phyloP scores from a whole-genome alignment of 1,139 yeast species.

The Diutina mesorugosa region DNA sequence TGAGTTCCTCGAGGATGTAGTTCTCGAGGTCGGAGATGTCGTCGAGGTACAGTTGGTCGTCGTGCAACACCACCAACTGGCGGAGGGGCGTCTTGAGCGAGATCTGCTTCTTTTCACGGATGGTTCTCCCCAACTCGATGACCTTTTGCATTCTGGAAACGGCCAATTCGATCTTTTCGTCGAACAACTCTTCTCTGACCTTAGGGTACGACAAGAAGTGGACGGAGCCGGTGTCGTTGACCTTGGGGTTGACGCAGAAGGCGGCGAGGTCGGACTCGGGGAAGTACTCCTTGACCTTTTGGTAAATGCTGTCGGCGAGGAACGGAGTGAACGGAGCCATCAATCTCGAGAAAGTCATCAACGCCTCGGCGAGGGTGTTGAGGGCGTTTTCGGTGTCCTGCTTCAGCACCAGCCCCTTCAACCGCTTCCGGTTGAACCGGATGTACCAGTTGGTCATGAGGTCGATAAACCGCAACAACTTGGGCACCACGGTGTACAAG shows the following conservation, averaged over 20 bases:
- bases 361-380: slow-evolving; percentile 82
- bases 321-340: slow-evolving; percentile 99
- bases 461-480: slow-evolving; percentile 75
- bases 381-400: slow-evolving; percentile 79
- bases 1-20: slow-evolving; percentile 83
- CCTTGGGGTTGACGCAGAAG: slow-evolving; percentile 23
- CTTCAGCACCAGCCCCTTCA: slow-evolving; percentile 84
- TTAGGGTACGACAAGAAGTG: slow-evolving; percentile 87
- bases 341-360: slow-evolving; percentile 79
- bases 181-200: slow-evolving; percentile 73
- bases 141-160: slow-evolving; percentile 95
- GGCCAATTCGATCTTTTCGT: slow-evolving; percentile 66
- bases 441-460: slow-evolving; percentile 98
- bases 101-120: slow-evolving; percentile 90
- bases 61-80: slow-evolving; percentile 74
- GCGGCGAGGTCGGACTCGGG: slow-evolving; percentile 37
- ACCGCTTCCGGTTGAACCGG: slow-evolving; percentile 94
- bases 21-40: slow-evolving; percentile 70
- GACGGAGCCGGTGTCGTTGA: slow-evolving; percentile 60
- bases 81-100: slow-evolving; percentile 92
- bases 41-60: slow-evolving; percentile 57
- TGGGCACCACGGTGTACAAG: slow-evolving; percentile 92
- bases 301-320: slow-evolving; percentile 82
- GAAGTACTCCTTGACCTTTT: slow-evolving; percentile 54
- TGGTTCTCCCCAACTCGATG: slow-evolving; percentile 89